Evolutionary conservation across 306 rosid genomes (phyloP).

Genomic region (Albizia julibrissin): DNA sequence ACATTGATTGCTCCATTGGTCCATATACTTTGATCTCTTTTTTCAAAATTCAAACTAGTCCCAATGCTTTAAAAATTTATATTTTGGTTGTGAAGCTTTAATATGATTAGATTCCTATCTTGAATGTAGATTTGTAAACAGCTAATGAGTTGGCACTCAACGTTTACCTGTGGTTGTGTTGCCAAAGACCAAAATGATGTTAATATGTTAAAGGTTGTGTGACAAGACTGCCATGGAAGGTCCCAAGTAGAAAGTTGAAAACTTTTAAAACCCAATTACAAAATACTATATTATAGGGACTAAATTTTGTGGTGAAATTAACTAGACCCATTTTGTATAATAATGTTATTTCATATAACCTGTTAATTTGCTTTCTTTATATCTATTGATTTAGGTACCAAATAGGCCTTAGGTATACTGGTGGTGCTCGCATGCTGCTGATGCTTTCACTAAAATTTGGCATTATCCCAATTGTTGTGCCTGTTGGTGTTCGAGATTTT

Average conservation of each 20-base stretch:
- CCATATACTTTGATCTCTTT: not conserved
- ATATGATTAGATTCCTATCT: not conserved
- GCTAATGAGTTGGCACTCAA: not conserved
- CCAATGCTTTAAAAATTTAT: not conserved
- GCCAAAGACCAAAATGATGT: not conserved
- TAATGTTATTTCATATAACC: conserved; percentile 13
- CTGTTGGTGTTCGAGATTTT: conserved; percentile 94
- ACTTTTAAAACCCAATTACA: not conserved
- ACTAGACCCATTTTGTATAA: not conserved
- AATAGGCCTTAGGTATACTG: conserved; percentile 94
- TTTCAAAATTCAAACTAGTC: not conserved
- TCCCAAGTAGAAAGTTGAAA: not conserved
- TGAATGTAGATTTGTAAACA: not conserved
- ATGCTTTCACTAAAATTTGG: conserved; percentile 93
- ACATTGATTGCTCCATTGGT: not conserved
- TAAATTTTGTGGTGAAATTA: not conserved
- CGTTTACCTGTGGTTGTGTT: not conserved
- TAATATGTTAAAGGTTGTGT: not conserved
- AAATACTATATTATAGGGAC: not conserved
- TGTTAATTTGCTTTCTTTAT: conserved; percentile 24
- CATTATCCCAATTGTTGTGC: conserved; percentile 81
- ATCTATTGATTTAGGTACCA: conserved; percentile 69
- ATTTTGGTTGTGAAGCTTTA: not conserved
- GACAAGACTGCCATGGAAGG: not conserved
- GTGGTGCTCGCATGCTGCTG: conserved; percentile 94